Conservation (phyloP, 208 protist species). For the Leishmania braziliensis region DNA sequence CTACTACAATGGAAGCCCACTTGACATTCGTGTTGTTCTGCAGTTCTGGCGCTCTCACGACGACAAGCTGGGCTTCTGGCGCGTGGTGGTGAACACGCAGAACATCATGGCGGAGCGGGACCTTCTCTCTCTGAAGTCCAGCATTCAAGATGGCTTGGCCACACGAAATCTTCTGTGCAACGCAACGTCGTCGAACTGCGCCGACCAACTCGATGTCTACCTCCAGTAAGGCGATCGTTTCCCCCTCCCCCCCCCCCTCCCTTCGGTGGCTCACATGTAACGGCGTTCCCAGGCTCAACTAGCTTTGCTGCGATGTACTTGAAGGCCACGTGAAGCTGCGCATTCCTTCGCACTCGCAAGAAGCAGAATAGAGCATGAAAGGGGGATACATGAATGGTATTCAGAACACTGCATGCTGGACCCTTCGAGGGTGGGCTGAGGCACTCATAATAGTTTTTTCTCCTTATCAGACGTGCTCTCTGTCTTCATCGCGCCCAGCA, state of each 20-base stretch:
- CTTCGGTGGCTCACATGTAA: not conserved
- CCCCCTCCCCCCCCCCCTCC: too few species aligned
- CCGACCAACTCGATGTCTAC: slow-evolving; percentile 33
- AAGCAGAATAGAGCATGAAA: not conserved
- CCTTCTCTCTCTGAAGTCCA: slow-evolving; percentile 38
- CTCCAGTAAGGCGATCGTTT: slow-evolving; percentile 16
- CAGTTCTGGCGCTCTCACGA: slow-evolving; percentile 46
- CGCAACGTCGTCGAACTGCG: slow-evolving; percentile 24
- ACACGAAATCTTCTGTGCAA: slow-evolving; percentile 35
- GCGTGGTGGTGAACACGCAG: slow-evolving; percentile 46
- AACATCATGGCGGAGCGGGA: slow-evolving; percentile 57
- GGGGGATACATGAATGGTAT: not conserved
- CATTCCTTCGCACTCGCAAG: not conserved
- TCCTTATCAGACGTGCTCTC: not conserved
- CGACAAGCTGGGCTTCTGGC: slow-evolving; percentile 49
- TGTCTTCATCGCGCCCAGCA: not conserved
- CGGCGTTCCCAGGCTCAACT: not conserved
- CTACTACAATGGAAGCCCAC: slow-evolving; percentile 56
- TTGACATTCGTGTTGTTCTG: slow-evolving; percentile 58
- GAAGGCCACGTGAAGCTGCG: not conserved
- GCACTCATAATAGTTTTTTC: not conserved
- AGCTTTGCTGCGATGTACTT: not conserved
- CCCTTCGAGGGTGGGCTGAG: not conserved
- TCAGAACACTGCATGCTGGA: not conserved
- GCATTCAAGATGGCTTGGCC: slow-evolving; percentile 27